Evolutionary conservation across 2,329 filamentous ascomycete species (phyloP), one percentile per base, ranked within the genome.

Genomic region (Pestalotiopsis fici): DNA sequence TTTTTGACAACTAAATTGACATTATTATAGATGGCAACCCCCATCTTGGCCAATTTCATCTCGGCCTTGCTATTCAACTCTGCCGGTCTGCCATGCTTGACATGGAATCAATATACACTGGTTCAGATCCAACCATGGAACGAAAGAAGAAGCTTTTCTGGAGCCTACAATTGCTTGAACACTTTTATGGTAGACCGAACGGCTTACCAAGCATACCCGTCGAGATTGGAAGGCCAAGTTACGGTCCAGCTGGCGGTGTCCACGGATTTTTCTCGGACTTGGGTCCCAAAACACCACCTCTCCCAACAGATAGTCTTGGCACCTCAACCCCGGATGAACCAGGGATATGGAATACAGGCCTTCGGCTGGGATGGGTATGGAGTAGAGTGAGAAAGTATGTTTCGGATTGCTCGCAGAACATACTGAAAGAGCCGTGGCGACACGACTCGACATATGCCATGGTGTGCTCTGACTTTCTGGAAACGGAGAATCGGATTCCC

Each of bases 361-460:
- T 83, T 1, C 81, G 85, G 64, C 79, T 86, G 1, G 83, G 82
- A 0, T 85, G 83, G 83, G 81, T 86, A 3, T 86, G 84, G 84
- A 85, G 83, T 65, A 78, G 80, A 50, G 80, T 83, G 0, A 68
- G 80, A 59, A 76, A 79, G 27, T 86, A 86, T 64, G 82, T 86
- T 0, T 83, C 80, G 1, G 80, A 86, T 68, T 86, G 84, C 66
- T 76, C 83, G 0, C 79, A 78, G 37, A 83, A 83, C 62, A 80
- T 81, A 13, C 74, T 85, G 39, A 83, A 80, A 61, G 84, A 86
- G 66, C 84, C 84, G 0, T 86, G 84, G 84, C 76, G 83, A 15
- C 80, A 84, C 69, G 83, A 86, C 72, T 86, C 84, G 0, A 83
- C 81, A 77, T 86, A 86, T 71, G 78, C 84, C 59, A 81, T 81